phyloP scores from a whole-genome alignment of 768 basidiomycete genomes.

The Macrocybe gigantea region DNA sequence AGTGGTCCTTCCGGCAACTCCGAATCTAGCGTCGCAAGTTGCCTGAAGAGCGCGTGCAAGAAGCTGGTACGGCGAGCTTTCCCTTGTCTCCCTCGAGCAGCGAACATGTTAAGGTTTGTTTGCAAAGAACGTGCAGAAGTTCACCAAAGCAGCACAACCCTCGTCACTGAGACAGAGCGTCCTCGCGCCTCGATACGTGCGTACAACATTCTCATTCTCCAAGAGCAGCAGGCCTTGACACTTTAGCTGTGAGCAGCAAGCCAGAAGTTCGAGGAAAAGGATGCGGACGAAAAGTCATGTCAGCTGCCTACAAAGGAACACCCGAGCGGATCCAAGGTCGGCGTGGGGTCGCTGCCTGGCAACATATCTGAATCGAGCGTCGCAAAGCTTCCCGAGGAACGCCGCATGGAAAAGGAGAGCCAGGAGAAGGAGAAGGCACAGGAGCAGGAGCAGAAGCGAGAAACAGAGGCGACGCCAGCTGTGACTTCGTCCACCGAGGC shows the following conservation, averaged over 20 bases:
- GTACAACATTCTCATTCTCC: background rate
- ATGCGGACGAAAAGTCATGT: no score
- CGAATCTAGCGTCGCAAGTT: constrained; percentile 40
- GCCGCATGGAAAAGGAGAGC: constrained; percentile 10
- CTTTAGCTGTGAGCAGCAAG: no score
- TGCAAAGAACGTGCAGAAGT: background rate
- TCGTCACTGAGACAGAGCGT: background rate
- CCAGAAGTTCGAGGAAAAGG: no score
- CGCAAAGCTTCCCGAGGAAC: constrained; percentile 42
- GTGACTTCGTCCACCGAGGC: no score
- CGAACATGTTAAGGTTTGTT: background rate
- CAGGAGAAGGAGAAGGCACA: no score
- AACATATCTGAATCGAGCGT: constrained; percentile 34
- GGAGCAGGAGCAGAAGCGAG: no score
- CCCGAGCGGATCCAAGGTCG: constrained; percentile 26
- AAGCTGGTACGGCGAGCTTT: constrained; percentile 12
- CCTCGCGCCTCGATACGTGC: background rate
- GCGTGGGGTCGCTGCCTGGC: constrained; percentile 47
- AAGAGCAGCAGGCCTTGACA: no score
- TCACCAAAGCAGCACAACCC: background rate
- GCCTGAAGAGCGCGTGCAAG: constrained; percentile 36
- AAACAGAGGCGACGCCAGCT: no score
- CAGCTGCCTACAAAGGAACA: constrained; percentile 15
- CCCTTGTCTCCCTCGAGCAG: background rate
- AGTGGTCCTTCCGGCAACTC: no score